phyloP scores from a whole-genome alignment of 352 stramenopile species.

The Phytopythium litorale region DNA sequence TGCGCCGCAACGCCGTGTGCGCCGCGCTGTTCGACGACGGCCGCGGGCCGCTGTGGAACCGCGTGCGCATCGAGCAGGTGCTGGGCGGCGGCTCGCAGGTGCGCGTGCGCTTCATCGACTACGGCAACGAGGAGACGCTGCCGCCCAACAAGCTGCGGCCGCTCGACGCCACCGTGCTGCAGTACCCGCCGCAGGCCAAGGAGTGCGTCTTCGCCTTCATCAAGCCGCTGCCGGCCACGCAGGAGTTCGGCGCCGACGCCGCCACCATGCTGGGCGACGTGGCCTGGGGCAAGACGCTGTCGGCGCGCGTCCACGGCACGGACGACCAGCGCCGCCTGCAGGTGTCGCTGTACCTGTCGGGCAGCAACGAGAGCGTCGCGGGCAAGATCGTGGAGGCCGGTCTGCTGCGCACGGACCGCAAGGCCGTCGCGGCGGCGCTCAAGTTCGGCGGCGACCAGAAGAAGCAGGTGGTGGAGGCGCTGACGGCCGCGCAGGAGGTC shows the following conservation, averaged over 20 bases:
- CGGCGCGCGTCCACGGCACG: constrained; percentile 57
- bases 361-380: constrained; percentile 84
- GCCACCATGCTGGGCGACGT: constrained; percentile 87
- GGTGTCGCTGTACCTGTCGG: constrained; percentile 66
- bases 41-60: constrained; percentile 92
- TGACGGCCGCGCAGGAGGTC: constrained; percentile 88
- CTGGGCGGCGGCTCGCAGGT: constrained; percentile 45
- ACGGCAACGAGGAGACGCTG: constrained; percentile 92
- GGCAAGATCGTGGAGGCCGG: constrained; percentile 88
- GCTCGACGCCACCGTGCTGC: constrained; percentile 85
- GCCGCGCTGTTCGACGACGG: constrained; percentile 96
- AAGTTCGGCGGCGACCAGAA: constrained; percentile 39
- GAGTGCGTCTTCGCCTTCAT: constrained; percentile 85
- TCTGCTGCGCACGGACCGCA: constrained; percentile 87
- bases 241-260: constrained; percentile 92
- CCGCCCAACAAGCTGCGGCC: constrained; percentile 83
- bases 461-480: constrained; percentile 85
- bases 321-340: constrained; percentile 66
- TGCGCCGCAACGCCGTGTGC: constrained; percentile 88
- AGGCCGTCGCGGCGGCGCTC: constrained; percentile 43
- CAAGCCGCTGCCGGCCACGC: constrained; percentile 73
- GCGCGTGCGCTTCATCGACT: constrained; percentile 94
- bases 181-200: constrained; percentile 89
- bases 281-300: constrained; percentile 92
- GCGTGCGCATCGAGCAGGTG: constrained; percentile 87